Evolutionary conservation across 2,329 filamentous ascomycete genomes (phyloP).

Genomic region (Aspergillus awamori): DNA sequence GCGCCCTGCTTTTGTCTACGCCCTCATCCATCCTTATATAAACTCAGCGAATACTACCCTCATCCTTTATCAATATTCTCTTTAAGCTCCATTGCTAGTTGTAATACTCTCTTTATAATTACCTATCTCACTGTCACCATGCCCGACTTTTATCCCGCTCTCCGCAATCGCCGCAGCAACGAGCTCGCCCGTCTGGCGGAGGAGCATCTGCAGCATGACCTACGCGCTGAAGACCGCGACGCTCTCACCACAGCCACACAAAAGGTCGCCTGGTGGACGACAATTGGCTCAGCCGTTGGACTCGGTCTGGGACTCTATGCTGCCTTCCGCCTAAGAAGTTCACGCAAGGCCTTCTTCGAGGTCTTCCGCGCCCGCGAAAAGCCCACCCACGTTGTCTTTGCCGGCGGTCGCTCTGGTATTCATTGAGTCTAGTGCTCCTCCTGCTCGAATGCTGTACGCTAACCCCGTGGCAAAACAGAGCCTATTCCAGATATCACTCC

Average conservation of each 20-base stretch:
- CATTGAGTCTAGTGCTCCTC: too few relatives aligned
- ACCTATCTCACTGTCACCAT: conserved; percentile 11
- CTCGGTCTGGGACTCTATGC: conserved; percentile 61
- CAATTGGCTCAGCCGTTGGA: conserved; percentile 62
- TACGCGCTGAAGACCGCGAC: conserved; percentile 62
- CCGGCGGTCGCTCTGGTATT: conserved; percentile 60
- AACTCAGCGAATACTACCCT: neutral
- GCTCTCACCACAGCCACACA: conserved; percentile 58
- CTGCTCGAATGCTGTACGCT: neutral
- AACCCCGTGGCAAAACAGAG: conserved; percentile 44
- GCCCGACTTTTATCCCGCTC: conserved; percentile 51
- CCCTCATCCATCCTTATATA: neutral
- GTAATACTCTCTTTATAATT: too few relatives aligned
- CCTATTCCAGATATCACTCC: conserved; percentile 63
- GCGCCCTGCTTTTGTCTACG: neutral
- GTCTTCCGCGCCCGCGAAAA: conserved; percentile 64
- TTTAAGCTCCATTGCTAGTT: too few relatives aligned
- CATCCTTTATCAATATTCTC: neutral
- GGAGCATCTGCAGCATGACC: conserved; percentile 61
- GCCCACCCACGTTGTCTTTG: conserved; percentile 64
- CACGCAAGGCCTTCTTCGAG: conserved; percentile 62
- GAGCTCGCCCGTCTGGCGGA: conserved; percentile 60
- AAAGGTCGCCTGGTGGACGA: conserved; percentile 58
- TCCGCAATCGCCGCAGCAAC: conserved; percentile 51
- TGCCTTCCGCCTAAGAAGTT: conserved; percentile 59